These are phyloP conservation scores for Diaporthe citrichinensis DNA, from an alignment of 2,329 filamentous ascomycete genomes.

Conservation along the genomic window DNA sequence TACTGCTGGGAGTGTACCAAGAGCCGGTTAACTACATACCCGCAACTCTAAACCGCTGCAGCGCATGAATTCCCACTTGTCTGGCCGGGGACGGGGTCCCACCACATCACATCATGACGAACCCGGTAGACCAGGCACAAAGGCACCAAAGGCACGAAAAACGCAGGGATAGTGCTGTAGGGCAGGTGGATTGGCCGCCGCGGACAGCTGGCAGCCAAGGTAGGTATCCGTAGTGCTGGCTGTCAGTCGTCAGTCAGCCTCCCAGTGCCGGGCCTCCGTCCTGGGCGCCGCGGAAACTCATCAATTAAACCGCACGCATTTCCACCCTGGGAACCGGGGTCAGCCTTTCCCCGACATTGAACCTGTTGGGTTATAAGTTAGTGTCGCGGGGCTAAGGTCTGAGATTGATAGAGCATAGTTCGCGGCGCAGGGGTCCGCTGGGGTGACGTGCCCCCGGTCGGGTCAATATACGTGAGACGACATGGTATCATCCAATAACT, in stretches of 20 bases:
- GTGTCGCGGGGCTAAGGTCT: slow-evolving; percentile 29
- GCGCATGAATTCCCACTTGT: slow-evolving; percentile 28
- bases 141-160: background rate
- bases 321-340: slow-evolving; percentile 1
- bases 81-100: slow-evolving; percentile 21
- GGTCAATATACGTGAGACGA: slow-evolving; percentile 27
- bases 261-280: background rate
- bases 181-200: background rate
- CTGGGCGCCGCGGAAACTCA: slow-evolving; percentile 17
- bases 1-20: slow-evolving; percentile 12
- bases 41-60: slow-evolving; percentile 23
- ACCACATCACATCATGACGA: slow-evolving; percentile 23
- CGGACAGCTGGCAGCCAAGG: background rate
- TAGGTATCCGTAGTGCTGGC: background rate
- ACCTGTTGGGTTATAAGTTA: slow-evolving; percentile 7
- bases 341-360: slow-evolving; percentile 24
- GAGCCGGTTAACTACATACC: slow-evolving; percentile 27
- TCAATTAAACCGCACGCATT: slow-evolving; percentile 17
- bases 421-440: slow-evolving; percentile 13
- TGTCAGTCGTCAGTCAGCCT: background rate
- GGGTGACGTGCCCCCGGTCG: slow-evolving; percentile 9
- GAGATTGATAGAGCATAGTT: slow-evolving; percentile 25
- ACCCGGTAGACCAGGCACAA: background rate
- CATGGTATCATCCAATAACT: slow-evolving; percentile 22
- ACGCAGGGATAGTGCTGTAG: background rate